Evolutionary conservation across 2,329 filamentous ascomycete species (phyloP), one percentile per base, ranked within the genome.

Genomic region (Exophiala dermatitidis): DNA sequence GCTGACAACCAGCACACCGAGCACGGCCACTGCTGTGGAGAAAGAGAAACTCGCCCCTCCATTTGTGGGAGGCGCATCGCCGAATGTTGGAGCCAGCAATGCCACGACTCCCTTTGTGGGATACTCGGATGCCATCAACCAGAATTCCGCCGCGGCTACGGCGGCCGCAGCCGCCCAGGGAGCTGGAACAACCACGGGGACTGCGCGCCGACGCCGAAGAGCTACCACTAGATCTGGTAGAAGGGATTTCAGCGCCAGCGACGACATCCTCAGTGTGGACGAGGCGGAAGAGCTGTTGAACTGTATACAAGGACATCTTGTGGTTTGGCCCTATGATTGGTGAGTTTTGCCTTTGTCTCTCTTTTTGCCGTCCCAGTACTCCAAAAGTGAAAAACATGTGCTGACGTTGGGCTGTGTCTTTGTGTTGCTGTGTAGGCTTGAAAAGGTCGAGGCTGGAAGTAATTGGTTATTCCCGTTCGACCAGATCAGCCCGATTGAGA

Each of bases 401-500:
- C 19, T 19, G 19, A 19, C 19, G 2, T 19, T 19, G 19, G 19
- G 19, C 19, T 19, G 19, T 19, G 19, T 19, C 19, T 19, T 19
- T 19, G 19, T 19, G 19, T 19, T 19, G 1, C n/a, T 34, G 48
- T 31, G 37, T 57, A 79, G 77, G 90, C 80, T 95, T 50, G 81
- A 86, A 63, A 86, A 85, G 52, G 93, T 97, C 72, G 93, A 97
- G 74, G 82, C 84, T 65, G 90, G 89, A 61, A 88, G 90, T 52
- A 95, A 96, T 67, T 98, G 93, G 93, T 80, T 96, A 58, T 97
- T 95, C 72, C 89, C 91, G 66, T 88, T 97, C 52, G 93, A 98
- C 69, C 86, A 94, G 69, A 85, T 98, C 67, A 94, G 93, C 64
- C 93, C 93, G 52, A 77, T 98, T 71, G 90, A 96, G 73, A 97